Evolutionary conservation across 2,329 filamentous ascomycete genomes (phyloP), one percentile per base, ranked within the genome.

Genomic region (Neopestalotiopsis clavispora): DNA sequence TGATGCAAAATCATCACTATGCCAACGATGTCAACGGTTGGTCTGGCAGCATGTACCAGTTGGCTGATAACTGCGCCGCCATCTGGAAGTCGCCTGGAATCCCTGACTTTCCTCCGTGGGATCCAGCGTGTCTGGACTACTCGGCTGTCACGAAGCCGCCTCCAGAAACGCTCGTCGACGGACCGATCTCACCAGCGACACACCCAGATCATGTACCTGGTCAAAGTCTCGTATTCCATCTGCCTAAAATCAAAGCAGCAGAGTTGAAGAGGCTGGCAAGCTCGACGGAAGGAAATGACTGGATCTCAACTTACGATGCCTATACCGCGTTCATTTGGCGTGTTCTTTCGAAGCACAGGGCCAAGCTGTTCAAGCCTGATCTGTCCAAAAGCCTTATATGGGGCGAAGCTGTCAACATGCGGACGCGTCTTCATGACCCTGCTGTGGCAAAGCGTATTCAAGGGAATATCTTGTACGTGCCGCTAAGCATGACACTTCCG

Each of bases 1-100:
- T 78, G 42, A 81, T 80, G 65, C 81, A 84, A 56, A 73, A 76
- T 64, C 83, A 84, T 59, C 83, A 85, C 68, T 84, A 80, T 62
- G 71, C 78, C 57, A 82, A 81, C 68, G 82, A 84, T 69, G 73
- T 82, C 0, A 82, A 81, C 78, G 81, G 80, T 3, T 84, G 82
- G 81, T 76, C 77, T 0, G 75, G 17, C 42, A n/a, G 23, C 12
- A 38, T 52, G 20, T 38, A 65, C 23, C 63, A 65, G 45, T 23
- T 65, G 23, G 63, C 63, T 23, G 63, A 65, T 17, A 65, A 65
- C 12, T 65, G 63, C 20, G 23, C 38, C 5, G 38, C 63, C 1
- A n/a, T 23, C 38, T 52, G 45, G 45, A 12, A 52, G n/a, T 52
- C 45, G 17, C 28, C 28, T 3, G 4, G 32, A 12, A 56, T n/a